A percentile compares a stretch with the other conserved stretches of the same genome.
phyloP scores from a whole-genome alignment of 441 rosid genomes.

The Biscutella laevigata region DNA sequence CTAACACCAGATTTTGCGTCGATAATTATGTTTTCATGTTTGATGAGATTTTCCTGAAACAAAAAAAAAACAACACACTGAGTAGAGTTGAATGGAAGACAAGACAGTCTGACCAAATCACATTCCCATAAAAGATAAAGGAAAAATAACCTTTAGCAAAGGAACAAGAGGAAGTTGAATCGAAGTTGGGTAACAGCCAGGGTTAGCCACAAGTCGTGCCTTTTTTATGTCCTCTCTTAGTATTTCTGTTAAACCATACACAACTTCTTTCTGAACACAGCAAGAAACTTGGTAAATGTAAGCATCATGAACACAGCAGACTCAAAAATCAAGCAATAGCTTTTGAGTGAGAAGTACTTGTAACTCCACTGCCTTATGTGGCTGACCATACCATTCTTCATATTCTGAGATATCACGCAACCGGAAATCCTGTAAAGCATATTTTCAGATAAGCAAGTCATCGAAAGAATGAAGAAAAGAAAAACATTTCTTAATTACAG shows the following conservation, averaged over 20 bases:
- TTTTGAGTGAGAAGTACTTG: slow-evolving; percentile 45
- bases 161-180: slow-evolving; percentile 93
- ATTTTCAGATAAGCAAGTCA: slow-evolving; percentile 5
- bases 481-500: slow-evolving; percentile 36
- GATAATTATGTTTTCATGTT: slow-evolving; percentile 50
- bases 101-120: background rate
- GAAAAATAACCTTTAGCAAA: slow-evolving; percentile 54
- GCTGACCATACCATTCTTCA: slow-evolving; percentile 98
- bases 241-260: slow-evolving; percentile 91
- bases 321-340: background rate
- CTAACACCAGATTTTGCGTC: slow-evolving; percentile 96
- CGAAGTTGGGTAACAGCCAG: slow-evolving; percentile 95
- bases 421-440: slow-evolving; percentile 62
- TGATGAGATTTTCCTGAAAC: slow-evolving; percentile 68
- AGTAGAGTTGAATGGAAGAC: background rate
- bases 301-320: slow-evolving; percentile 8
- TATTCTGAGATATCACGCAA: slow-evolving; percentile 63
- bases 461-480: background rate
- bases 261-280: slow-evolving; percentile 62
- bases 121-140: background rate
- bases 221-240: slow-evolving; percentile 54
- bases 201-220: slow-evolving; percentile 86
- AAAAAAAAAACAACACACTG: background rate
- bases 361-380: slow-evolving; percentile 73
- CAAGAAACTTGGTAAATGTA: background rate